Percentiles rank a stretch among this genome's conserved stretches.
Evolutionary conservation across 1,139 yeast genomes (phyloP).

Genomic region (Diutina rugosa): DNA sequence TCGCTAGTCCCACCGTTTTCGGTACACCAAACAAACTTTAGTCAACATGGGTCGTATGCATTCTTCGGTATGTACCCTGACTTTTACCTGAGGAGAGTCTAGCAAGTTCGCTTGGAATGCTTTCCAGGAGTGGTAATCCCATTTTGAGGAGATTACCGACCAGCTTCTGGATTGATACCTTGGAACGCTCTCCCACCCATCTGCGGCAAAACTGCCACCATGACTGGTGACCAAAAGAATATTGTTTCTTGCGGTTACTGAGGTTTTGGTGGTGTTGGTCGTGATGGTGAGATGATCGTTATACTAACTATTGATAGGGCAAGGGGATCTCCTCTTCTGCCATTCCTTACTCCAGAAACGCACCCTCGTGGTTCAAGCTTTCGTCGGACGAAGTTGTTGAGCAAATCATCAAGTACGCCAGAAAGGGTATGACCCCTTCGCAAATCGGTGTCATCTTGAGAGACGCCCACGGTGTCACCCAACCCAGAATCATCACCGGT

Average conservation of each 20-base stretch:
- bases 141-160: background rate
- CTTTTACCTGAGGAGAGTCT: constrained; percentile 4
- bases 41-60: constrained; percentile 64
- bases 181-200: constrained; percentile 1
- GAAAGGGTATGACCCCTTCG: constrained; percentile 99
- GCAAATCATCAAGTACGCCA: constrained; percentile 98
- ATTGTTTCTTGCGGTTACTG: background rate
- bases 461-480: constrained; percentile 99
- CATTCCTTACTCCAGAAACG: constrained; percentile 97
- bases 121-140: constrained; percentile 19
- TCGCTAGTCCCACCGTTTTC: background rate
- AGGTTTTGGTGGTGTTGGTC: background rate
- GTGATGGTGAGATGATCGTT: background rate
- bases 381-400: constrained; percentile 93
- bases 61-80: constrained; percentile 50
- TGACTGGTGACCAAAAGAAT: background rate
- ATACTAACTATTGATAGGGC: constrained; percentile 50
- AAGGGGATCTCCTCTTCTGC: constrained; percentile 99
- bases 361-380: constrained; percentile 99
- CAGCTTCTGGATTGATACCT: constrained; percentile 22
- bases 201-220: background rate
- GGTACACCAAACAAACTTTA: constrained; percentile 4
- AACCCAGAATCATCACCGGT: constrained; percentile 95
- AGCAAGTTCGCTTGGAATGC: constrained; percentile 11
- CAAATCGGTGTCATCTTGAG: constrained; percentile 98